These are phyloP conservation scores for Tulasnella calospora DNA, from an alignment of 768 basidiomycete species.

Conservation along the genomic window DNA sequence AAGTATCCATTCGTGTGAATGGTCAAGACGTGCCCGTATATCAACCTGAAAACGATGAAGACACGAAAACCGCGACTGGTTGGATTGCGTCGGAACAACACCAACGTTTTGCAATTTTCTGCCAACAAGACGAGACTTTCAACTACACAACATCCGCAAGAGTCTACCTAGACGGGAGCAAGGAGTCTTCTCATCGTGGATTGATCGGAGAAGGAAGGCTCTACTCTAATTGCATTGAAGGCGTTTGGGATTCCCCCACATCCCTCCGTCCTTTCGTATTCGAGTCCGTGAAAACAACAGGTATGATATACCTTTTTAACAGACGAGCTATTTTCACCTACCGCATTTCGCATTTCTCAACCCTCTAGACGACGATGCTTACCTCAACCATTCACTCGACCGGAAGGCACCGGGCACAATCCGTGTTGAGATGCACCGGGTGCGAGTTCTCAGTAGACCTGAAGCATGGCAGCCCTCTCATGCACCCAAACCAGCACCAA, in stretches of 20 bases:
- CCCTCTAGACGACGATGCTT: background rate
- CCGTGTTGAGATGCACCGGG: background rate
- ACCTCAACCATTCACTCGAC: background rate
- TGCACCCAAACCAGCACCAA: background rate
- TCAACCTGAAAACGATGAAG: constrained; percentile 5
- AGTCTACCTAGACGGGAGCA: background rate
- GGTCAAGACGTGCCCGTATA: background rate
- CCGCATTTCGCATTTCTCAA: background rate
- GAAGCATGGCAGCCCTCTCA: background rate
- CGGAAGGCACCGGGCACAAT: background rate
- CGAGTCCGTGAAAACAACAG: background rate
- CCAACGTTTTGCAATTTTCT: background rate
- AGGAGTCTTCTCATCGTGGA: background rate
- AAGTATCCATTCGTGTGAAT: background rate
- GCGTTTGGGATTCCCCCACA: background rate
- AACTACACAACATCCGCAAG: background rate
- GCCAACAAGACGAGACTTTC: background rate
- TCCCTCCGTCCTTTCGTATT: background rate
- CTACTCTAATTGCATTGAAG: background rate
- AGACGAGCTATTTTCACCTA: background rate
- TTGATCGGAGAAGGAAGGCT: too few relatives aligned
- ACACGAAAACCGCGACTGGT: constrained; percentile 15
- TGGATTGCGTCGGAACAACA: constrained; percentile 14
- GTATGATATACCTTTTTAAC: background rate
- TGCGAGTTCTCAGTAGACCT: background rate